Percentiles rank a stretch among this genome's conserved stretches.
Conservation (phyloP, 768 basidiomycete genomes). For the Leccinum broughii region DNA sequence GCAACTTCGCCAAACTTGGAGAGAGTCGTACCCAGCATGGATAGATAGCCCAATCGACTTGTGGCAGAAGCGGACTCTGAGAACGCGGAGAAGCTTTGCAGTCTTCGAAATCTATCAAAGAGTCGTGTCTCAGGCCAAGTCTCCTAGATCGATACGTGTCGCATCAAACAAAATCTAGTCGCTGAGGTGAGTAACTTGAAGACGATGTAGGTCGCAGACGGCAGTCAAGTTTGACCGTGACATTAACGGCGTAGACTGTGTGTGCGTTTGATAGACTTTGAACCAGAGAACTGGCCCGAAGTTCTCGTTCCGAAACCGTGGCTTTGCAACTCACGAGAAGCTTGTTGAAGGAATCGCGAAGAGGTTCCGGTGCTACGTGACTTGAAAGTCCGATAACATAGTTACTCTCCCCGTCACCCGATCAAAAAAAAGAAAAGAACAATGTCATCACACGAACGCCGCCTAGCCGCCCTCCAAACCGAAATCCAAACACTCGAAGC, state of each 20-base stretch:
- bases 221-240: background rate
- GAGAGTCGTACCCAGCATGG: background rate
- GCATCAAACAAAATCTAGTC: background rate
- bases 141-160: background rate
- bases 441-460: conserved; percentile 58
- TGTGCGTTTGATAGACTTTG: too few relatives aligned
- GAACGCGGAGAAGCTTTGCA: background rate
- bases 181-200: background rate
- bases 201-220: background rate
- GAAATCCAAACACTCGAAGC: conserved; percentile 83
- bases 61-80: background rate
- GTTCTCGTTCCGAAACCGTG: too few relatives aligned
- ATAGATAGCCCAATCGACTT: background rate
- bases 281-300: too few relatives aligned
- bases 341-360: too few relatives aligned
- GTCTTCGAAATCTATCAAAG: background rate
- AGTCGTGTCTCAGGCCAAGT: background rate
- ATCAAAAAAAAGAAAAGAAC: background rate
- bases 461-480: conserved; percentile 68
- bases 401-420: too few relatives aligned
- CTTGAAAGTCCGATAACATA: too few relatives aligned
- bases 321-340: too few relatives aligned
- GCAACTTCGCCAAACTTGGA: background rate
- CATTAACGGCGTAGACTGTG: too few relatives aligned
- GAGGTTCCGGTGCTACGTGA: too few relatives aligned